Conservation (phyloP, 352 stramenopile species). For the Pythium vanterpoolii region DNA sequence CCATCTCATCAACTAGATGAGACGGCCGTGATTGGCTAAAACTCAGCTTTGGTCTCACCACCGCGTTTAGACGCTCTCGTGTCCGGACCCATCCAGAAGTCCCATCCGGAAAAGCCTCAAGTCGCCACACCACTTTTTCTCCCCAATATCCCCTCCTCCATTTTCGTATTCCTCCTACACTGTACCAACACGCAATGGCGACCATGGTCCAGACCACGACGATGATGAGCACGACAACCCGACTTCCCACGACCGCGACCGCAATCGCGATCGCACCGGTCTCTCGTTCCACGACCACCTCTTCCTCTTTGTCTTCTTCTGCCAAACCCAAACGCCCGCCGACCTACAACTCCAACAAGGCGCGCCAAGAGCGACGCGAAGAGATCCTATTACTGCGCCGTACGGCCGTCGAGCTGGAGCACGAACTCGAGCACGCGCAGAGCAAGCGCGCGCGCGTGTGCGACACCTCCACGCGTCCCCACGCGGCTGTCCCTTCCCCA, state of each 20-base stretch:
- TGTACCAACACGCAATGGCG: neutral
- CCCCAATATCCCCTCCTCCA: neutral
- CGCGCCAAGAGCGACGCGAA: conserved; percentile 23
- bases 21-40: conserved; percentile 9
- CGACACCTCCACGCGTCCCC: neutral
- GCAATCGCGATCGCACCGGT: neutral
- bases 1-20: conserved; percentile 7
- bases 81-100: no score
- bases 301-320: no score
- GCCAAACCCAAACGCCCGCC: conserved; percentile 20
- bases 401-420: conserved; percentile 23
- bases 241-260: neutral
- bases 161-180: neutral
- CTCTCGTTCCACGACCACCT: neutral
- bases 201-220: neutral
- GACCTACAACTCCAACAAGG: conserved; percentile 32
- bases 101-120: neutral
- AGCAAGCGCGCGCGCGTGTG: conserved; percentile 5
- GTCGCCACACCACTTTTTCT: no score
- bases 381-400: conserved; percentile 24
- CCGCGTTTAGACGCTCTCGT: conserved; percentile 3
- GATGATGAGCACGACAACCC: neutral
- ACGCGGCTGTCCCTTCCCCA: neutral
- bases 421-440: conserved; percentile 19
- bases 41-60: conserved; percentile 15